A percentile compares a stretch with the other conserved stretches of the same genome.
phyloP scores from a whole-genome alignment of 225 moss, liverwort and hornwort species.

The Asterella californica region DNA sequence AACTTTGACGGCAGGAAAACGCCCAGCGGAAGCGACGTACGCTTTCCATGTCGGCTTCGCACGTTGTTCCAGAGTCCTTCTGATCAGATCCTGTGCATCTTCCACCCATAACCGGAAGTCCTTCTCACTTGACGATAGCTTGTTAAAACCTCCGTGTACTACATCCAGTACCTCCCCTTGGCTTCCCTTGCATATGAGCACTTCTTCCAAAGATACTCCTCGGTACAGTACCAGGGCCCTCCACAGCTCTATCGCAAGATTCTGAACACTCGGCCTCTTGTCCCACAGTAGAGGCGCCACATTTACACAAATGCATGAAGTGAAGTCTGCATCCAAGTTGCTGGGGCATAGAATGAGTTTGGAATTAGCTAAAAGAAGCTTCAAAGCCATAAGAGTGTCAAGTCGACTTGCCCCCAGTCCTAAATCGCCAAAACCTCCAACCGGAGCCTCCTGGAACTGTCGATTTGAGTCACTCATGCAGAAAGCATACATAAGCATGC shows the following conservation, averaged over 20 bases:
- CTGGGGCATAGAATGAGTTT: conserved; percentile 80
- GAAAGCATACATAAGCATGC: conserved; percentile 93
- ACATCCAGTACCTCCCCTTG: conserved; percentile 75
- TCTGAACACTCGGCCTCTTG: conserved; percentile 49
- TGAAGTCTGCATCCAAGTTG: conserved; percentile 75
- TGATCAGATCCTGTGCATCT: conserved; percentile 47
- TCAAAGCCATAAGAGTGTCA: conserved; percentile 67
- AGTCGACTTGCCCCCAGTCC: conserved; percentile 52
- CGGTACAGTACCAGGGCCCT: conserved; percentile 72
- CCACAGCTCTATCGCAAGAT: conserved; percentile 78
- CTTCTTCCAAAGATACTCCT: conserved; percentile 70
- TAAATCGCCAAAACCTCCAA: conserved; percentile 44
- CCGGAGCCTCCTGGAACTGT: conserved; percentile 54
- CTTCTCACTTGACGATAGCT: conserved; percentile 46
- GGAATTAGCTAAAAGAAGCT: conserved; percentile 74
- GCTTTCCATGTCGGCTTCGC: conserved; percentile 71
- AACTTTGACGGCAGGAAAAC: conserved; percentile 69
- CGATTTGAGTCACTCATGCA: conserved; percentile 48
- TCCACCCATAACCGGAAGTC: conserved; percentile 75
- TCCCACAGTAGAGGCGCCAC: conserved; percentile 70
- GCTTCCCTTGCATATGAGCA: conserved; percentile 67
- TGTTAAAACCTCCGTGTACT: conserved; percentile 83
- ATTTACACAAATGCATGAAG: conserved; percentile 66
- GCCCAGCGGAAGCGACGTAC: conserved; percentile 66
- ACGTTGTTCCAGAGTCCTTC: conserved; percentile 64